These are phyloP conservation scores for Scheffersomyces segobiensis DNA, from an alignment of 1,139 yeast species.

Conservation along the genomic window DNA sequence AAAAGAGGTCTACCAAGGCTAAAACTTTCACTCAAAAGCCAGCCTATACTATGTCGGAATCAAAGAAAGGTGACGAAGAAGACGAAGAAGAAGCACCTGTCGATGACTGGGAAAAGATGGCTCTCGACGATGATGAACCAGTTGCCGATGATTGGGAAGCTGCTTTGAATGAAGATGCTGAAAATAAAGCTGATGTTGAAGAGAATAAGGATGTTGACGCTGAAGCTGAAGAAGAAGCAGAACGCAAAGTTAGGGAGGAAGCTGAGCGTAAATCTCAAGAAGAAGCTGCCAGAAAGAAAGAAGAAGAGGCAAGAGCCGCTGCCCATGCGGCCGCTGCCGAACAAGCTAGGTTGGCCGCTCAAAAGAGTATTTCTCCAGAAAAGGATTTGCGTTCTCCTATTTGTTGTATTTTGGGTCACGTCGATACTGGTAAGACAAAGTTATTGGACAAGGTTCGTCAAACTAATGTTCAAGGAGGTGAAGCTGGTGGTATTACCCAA, in stretches of 20 bases:
- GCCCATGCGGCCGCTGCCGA: constrained; percentile 24
- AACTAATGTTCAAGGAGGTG: constrained; percentile 99
- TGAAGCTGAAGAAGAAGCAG: constrained; percentile 18
- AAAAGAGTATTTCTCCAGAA: constrained; percentile 21
- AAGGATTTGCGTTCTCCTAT: constrained; percentile 91
- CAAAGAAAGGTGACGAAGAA: constrained; percentile 23
- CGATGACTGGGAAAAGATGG: constrained; percentile 71
- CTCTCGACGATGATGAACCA: constrained; percentile 45
- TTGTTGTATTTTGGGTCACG: constrained; percentile 98
- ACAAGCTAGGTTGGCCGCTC: constrained; percentile 23
- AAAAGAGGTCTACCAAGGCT: constrained; percentile 61
- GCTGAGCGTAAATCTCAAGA: constrained; percentile 19
- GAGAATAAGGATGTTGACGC: constrained; percentile 13
- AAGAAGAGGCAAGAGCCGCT: constrained; percentile 8
- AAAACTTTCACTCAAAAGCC: constrained; percentile 33
- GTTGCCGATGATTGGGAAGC: constrained; percentile 50
- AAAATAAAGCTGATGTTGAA: constrained; percentile 16
- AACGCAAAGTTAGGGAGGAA: constrained; percentile 20
- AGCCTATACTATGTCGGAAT: constrained; percentile 14
- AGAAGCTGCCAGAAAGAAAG: constrained; percentile 13
- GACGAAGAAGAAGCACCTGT: constrained; percentile 54
- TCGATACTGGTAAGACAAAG: constrained; percentile 98
- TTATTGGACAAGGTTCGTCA: constrained; percentile 95
- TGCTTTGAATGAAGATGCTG: constrained; percentile 29
- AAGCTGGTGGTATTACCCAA: constrained; percentile 99